These are phyloP conservation scores for Symbiodinium natans DNA, from an alignment of 73 alveolate species.

Conservation along the genomic window DNA sequence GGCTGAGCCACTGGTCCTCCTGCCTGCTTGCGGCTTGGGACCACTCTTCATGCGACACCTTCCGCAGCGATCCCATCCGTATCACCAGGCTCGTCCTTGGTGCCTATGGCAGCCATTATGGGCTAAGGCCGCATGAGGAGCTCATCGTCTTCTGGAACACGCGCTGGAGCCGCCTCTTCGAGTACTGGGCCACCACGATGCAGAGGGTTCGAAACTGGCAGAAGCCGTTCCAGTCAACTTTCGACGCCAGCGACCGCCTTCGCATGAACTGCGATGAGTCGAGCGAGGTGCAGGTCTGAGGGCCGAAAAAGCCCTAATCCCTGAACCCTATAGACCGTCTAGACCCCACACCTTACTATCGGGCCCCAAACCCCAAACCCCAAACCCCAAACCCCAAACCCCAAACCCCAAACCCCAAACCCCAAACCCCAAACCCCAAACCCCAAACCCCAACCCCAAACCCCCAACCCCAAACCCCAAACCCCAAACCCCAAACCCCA, in stretches of 20 bases:
- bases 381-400: too few species aligned
- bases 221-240: background rate
- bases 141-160: background rate
- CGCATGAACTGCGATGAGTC: background rate
- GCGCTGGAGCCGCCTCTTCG: background rate
- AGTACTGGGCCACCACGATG: background rate
- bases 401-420: too few species aligned
- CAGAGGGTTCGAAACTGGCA: background rate
- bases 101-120: background rate
- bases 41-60: background rate
- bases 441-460: too few species aligned
- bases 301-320: too few species aligned
- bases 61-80: background rate
- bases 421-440: too few species aligned
- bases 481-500: too few species aligned
- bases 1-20: background rate
- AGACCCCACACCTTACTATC: too few species aligned
- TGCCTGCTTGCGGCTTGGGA: background rate
- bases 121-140: background rate
- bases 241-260: background rate
- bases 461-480: too few species aligned
- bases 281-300: background rate
- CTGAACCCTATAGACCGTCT: too few species aligned
- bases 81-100: background rate
- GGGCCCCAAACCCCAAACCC: too few species aligned